phyloP scores from a whole-genome alignment of 2,329 filamentous ascomycete genomes.

The Arthrobotrys conoides region DNA sequence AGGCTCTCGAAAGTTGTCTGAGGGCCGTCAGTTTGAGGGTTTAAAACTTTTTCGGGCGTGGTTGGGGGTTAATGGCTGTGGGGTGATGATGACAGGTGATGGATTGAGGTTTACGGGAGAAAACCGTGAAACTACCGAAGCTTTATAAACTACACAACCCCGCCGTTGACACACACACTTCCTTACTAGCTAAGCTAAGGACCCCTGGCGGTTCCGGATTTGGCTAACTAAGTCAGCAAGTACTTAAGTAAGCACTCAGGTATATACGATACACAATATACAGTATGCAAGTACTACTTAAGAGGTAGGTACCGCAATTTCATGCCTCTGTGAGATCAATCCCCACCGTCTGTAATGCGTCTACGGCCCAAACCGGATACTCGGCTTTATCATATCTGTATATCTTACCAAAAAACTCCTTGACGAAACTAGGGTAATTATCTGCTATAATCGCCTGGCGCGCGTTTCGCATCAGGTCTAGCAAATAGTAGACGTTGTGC shows the following conservation, averaged over 20 bases:
- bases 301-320: too few species aligned
- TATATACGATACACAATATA: too few species aligned
- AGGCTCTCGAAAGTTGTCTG: constrained; percentile 54
- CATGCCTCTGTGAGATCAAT: constrained; percentile 72
- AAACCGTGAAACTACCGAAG: background rate
- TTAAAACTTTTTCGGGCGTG: background rate
- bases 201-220: constrained; percentile 9
- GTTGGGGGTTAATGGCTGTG: background rate
- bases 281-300: too few species aligned
- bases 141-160: constrained; percentile 11
- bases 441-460: constrained; percentile 86
- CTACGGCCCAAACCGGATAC: constrained; percentile 87
- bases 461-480: constrained; percentile 83
- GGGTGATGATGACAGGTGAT: too few species aligned
- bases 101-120: background rate
- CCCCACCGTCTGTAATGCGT: constrained; percentile 82
- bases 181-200: too few species aligned
- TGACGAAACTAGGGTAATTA: constrained; percentile 82
- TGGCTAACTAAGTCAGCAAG: too few species aligned
- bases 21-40: constrained; percentile 46
- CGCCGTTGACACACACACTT: constrained; percentile 18
- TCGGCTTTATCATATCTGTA: constrained; percentile 76
- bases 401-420: constrained; percentile 80
- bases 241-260: too few species aligned
- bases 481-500: constrained; percentile 94